Evolutionary conservation across 768 basidiomycete genomes (phyloP).

Genomic region (Nidula microcarpa): DNA sequence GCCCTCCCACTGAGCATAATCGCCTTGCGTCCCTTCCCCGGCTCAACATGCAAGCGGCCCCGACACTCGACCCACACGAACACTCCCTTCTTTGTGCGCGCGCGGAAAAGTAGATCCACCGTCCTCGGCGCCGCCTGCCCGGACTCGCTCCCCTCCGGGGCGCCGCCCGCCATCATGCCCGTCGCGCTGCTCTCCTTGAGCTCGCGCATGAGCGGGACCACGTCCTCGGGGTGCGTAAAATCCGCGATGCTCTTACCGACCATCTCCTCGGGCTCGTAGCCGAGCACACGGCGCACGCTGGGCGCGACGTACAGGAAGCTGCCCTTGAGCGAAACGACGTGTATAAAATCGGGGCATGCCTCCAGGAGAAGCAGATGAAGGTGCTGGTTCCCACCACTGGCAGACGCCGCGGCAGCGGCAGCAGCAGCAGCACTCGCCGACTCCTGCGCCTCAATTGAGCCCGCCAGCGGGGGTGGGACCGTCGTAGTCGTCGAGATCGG

Average conservation of each 20-base stretch:
- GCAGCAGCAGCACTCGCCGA: background rate
- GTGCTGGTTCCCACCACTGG: slow-evolving; percentile 35
- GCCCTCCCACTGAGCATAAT: slow-evolving; percentile 87
- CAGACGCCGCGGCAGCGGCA: slow-evolving; percentile 11
- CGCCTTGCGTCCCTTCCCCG: slow-evolving; percentile 91
- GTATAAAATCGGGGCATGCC: slow-evolving; percentile 73
- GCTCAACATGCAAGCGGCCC: slow-evolving; percentile 88
- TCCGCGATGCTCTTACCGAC: slow-evolving; percentile 76
- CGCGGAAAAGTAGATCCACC: slow-evolving; percentile 86
- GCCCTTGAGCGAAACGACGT: slow-evolving; percentile 91
- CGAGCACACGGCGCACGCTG: slow-evolving; percentile 70
- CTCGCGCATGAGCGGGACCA: slow-evolving; percentile 88
- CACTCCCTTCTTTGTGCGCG: slow-evolving; percentile 55
- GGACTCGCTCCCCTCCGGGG: background rate
- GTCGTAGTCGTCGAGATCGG: slow-evolving; percentile 38
- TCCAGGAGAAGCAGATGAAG: slow-evolving; percentile 62
- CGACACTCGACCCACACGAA: slow-evolving; percentile 91
- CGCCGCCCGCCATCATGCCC: slow-evolving; percentile 4
- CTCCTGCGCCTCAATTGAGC: background rate
- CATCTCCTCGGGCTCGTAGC: slow-evolving; percentile 84
- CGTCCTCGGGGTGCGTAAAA: slow-evolving; percentile 85
- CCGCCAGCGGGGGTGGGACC: slow-evolving; percentile 18
- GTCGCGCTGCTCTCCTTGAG: slow-evolving; percentile 67
- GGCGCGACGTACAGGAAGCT: slow-evolving; percentile 91
- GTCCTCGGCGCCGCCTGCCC: slow-evolving; percentile 35